Evolutionary conservation across 2,329 filamentous ascomycete genomes (phyloP), one percentile per base, ranked within the genome.

Genomic region (Trichoderma sp.): DNA sequence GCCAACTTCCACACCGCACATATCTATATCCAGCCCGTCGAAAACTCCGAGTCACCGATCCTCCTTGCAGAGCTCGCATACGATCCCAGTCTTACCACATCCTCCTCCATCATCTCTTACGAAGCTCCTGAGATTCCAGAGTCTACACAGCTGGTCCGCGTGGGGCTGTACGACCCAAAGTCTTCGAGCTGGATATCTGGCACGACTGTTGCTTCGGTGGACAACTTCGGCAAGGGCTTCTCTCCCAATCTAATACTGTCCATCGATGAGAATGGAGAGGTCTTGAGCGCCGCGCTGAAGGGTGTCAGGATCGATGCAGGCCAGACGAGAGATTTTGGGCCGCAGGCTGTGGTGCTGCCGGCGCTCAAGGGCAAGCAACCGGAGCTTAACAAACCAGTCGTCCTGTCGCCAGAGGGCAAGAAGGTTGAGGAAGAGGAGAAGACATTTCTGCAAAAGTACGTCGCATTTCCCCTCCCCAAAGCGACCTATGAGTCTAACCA

Each of bases 381-480:
- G 2, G 83, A 84, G 72, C 79, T 91, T 74, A 91, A 90, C 74
- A 87, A 86, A 79, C 89, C 89, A 3, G 83, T 92, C 47, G 85
- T 90, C 59, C 78, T 91, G 71, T 85, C 81, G 57, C 82, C 87
- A 0, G 86, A 89, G 72, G 89, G 89, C 19, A 88, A 83, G 80
- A 83, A 87, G 77, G 84, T 85, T 53, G 84, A 80, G 68, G 82
- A 83, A 71, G 84, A 85, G 75, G 79, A 91, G 81, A 91, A 90
- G 84, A 84, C 86, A 1, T 83, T 91, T 71, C 76, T 91, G 68
- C 89, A 91, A 79, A 91, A 89, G 89, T 91, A 82, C 74, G 85
- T 83, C n/a, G 40, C 4, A 31, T n/a, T 11, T 59, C 56, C 14
- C 33, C 6, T 27, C 35, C 19, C 27, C 31, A 24, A 27, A 29